Evolutionary conservation across 2,329 filamentous ascomycete species (phyloP), one percentile per base, ranked within the genome.

Genomic region (Alternaria solani): DNA sequence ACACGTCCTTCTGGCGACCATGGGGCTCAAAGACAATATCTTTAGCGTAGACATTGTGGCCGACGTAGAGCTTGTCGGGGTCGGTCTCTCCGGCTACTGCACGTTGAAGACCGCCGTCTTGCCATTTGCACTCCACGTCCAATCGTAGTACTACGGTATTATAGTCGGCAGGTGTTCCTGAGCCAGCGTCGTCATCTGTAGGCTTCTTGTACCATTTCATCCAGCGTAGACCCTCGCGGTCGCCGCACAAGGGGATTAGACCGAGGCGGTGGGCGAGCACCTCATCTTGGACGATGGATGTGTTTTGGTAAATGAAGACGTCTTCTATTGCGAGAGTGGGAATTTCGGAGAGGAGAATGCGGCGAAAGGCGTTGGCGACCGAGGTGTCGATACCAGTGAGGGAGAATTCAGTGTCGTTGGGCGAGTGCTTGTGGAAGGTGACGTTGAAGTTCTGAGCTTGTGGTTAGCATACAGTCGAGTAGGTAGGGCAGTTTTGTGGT

Each of bases 221-320:
- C 83, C 89, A 94, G 70, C 90, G 87, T 56, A 99, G 84, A 52
- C 92, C 94, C 56, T 91, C 86, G 66, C 89, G 87, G 62, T 88
- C 87, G 67, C 92, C 95, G 66, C 89, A 91, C 69, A 99, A 89
- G 18, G 96, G 95, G 55, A 99, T 91, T 46, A 99, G 87, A 60
- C 95, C 95, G 32, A 99, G 85, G 44, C 95, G 87, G 78, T 95
- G 92, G 16, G 94, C 90, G 52, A 99, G 89, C 5, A 99, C 94
- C 83, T 99, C 95, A 77, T 99, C 95, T 79, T 98, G 94, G 73
- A 99, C 95, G 36, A 99, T 93, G 5, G 93, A 97, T 51, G 94
- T 98, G 84, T 99, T 99, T 84, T 97, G 96, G 77, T 92, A 87
- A 66, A 98, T 89, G 81, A 91, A 99, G 76, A 96, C 92, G 64